These are phyloP conservation scores for Metschnikowia similis DNA, from an alignment of 805 yeast genomes.

Conservation along the genomic window DNA sequence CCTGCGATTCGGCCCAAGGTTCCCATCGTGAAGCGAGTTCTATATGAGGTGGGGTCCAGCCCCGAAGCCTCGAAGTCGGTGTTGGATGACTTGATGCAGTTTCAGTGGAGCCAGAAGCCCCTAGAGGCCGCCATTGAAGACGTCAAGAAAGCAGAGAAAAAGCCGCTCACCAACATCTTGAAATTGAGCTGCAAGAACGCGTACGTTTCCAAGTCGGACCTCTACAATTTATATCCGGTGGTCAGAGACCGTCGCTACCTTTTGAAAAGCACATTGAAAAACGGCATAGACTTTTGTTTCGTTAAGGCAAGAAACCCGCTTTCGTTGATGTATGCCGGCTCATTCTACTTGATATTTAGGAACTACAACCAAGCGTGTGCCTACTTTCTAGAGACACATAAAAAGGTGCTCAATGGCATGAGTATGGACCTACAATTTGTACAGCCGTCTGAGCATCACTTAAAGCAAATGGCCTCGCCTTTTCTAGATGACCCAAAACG, in stretches of 20 bases:
- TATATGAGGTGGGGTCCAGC: constrained; percentile 21
- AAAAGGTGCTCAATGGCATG: constrained; percentile 49
- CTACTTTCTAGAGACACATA: constrained; percentile 47
- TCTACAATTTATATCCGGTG: constrained; percentile 35
- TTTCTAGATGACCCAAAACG: constrained; percentile 10
- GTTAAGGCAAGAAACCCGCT: constrained; percentile 48
- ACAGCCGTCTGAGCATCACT: constrained; percentile 20
- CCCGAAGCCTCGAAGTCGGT: constrained; percentile 15
- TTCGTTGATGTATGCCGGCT: constrained; percentile 41
- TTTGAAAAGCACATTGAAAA: constrained; percentile 18
- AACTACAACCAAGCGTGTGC: constrained; percentile 45
- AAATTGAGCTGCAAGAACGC: constrained; percentile 36
- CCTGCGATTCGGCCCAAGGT: constrained; percentile 26
- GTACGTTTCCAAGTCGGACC: constrained; percentile 35
- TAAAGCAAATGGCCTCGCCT: constrained; percentile 30
- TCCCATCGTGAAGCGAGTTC: constrained; percentile 24
- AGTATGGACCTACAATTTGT: constrained; percentile 45
- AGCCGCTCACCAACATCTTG: constrained; percentile 26
- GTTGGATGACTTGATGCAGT: constrained; percentile 27
- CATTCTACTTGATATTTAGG: constrained; percentile 52
- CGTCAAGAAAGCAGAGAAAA: constrained; percentile 11
- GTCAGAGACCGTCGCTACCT: constrained; percentile 27
- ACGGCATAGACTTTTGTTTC: constrained; percentile 34
- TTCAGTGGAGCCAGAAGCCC: constrained; percentile 31
- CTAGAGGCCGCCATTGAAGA: constrained; percentile 23